These are phyloP conservation scores for Citrus hindsii DNA, from an alignment of 345 rosid genomes.

Conservation along the genomic window DNA sequence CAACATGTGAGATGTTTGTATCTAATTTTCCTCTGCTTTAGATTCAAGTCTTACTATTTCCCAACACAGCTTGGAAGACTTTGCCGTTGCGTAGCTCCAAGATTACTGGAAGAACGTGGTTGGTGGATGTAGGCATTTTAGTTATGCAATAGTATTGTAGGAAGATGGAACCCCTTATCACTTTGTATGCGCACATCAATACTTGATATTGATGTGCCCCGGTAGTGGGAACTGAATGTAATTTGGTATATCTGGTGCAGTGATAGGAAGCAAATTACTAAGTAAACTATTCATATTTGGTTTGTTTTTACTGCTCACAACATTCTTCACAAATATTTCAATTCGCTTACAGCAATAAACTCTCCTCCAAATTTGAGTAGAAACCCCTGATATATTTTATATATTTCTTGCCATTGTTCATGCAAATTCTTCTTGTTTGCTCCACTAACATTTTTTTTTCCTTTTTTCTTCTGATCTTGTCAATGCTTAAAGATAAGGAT, in stretches of 20 bases:
- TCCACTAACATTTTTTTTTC: not conserved
- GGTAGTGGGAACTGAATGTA: not conserved
- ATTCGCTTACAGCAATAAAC: not conserved
- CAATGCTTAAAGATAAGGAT: constrained; percentile 46
- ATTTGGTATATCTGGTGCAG: not conserved
- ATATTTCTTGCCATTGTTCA: not conserved
- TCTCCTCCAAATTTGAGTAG: not conserved
- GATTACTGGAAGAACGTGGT: not conserved
- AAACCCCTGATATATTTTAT: not conserved
- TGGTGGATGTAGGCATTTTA: not conserved
- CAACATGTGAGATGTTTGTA: not conserved
- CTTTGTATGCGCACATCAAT: not conserved
- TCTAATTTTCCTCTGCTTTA: not conserved
- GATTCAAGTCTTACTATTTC: not conserved
- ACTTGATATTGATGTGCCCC: not conserved
- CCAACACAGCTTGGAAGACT: not conserved
- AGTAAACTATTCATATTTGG: not conserved
- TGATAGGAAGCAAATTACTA: not conserved
- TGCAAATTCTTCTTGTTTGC: not conserved
- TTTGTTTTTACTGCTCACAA: not conserved
- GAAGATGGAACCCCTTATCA: not conserved
- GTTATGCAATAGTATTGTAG: not conserved
- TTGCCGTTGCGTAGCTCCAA: not conserved
- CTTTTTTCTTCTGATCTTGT: not conserved
- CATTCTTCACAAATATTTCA: not conserved